A percentile compares a stretch with the other conserved stretches of the same genome.
Conservation (phyloP, 176 grass and related monocot species). For the Miscanthus lutarioriparius region DNA sequence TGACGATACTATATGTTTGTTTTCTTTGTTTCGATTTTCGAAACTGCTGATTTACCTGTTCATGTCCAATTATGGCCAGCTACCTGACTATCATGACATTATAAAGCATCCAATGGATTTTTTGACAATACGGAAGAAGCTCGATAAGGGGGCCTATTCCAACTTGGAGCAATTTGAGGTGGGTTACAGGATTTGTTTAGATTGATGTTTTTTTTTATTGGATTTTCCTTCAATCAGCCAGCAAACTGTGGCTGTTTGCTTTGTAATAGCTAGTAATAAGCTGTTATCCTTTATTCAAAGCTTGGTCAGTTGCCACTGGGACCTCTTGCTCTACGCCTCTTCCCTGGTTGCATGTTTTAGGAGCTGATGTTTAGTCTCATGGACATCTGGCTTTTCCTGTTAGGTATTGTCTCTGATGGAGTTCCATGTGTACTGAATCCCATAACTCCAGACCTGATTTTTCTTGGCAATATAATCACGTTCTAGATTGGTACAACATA, state of each 20-base stretch:
- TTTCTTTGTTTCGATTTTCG: constrained; percentile 9
- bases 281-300: neutral
- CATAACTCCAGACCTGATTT: neutral
- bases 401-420: neutral
- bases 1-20: constrained; percentile 7
- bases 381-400: constrained; percentile 1
- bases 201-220: neutral
- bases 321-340: neutral
- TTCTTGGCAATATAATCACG: neutral
- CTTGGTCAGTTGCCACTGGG: constrained; percentile 17
- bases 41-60: constrained; percentile 38
- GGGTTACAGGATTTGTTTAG: constrained; percentile 9
- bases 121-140: constrained; percentile 77
- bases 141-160: constrained; percentile 57
- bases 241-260: neutral
- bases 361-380: constrained; percentile 4
- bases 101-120: constrained; percentile 98
- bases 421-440: constrained; percentile 12
- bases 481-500: neutral
- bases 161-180: constrained; percentile 98
- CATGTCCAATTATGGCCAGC: constrained; percentile 48
- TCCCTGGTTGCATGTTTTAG: neutral
- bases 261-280: neutral
- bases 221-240: neutral
- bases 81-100: constrained; percentile 95